Evolutionary conservation across 176 grass and related monocot genomes (phyloP).

Genomic region (Alopecurus myosuroides): DNA sequence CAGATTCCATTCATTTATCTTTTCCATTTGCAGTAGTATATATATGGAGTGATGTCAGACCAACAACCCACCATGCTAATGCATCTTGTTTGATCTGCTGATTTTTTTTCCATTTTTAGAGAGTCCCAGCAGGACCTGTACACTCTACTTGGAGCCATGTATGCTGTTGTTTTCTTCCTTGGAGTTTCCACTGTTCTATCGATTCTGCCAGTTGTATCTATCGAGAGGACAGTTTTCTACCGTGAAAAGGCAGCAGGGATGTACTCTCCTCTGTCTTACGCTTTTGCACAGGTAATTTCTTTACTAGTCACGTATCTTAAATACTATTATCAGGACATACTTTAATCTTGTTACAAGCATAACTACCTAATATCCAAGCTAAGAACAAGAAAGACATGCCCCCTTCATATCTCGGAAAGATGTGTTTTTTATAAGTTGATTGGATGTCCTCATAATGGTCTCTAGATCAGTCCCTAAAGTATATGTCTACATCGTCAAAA

Average conservation of each 20-base stretch:
- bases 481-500: neutral
- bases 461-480: neutral
- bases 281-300: conserved; percentile 68
- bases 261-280: conserved; percentile 70
- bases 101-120: conserved; percentile 31
- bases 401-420: too few species aligned
- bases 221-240: conserved; percentile 76
- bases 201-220: conserved; percentile 44
- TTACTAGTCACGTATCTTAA: neutral
- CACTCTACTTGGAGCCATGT: conserved; percentile 50
- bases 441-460: neutral
- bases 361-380: neutral
- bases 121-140: conserved; percentile 36
- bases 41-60: neutral
- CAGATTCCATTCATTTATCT: neutral
- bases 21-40: neutral
- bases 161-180: conserved; percentile 63
- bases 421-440: neutral
- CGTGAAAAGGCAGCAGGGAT: conserved; percentile 75
- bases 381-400: neutral
- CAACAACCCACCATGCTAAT: neutral
- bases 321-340: neutral
- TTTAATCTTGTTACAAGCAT: neutral
- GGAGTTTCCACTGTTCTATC: conserved; percentile 36
- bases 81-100: conserved; percentile 12